Base-by-base conservation (phyloP, 2,329 filamentous ascomycete species). In the Ophiocordyceps camponoti-floridani region DNA sequence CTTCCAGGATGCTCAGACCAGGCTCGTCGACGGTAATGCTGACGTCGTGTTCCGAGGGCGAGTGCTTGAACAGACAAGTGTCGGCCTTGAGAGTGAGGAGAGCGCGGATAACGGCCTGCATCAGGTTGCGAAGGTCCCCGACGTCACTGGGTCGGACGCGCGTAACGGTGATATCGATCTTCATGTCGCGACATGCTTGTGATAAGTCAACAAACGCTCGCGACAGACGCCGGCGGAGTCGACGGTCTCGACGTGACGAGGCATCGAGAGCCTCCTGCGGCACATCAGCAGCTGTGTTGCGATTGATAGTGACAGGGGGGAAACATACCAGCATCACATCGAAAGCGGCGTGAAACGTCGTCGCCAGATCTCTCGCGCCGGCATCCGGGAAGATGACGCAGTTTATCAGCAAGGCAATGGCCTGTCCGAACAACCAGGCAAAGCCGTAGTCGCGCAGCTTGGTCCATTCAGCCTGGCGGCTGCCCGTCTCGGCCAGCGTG, bases 371-470 rank as follows among this genome's bases (percentile, higher is more conserved):
- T 41, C 70, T 64, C 11, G 73, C 66, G 4, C 73, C 73, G n/a
- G 70, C 67, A 53, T 76, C 72, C 2, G 74, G 73, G 47, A 66
- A 66, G 4, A 77, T 50, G 10, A 62, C 43, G 37, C 65, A 54
- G 50, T 70, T 73, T 23, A 74, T 58, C 14, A 66, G 43, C 31
- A 77, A 56, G 43, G 67, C 65, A 44, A 77, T 64, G 1, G 62
- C 70, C 52, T 77, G 71, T 0, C 74, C 74, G 8, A 74, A 47
- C 2, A 69, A 54, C 71, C 72, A 78, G 2, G 74, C 70, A 30
- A 77, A 61, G 2, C 65, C 72, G 52, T 73, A 77, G 41, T 62
- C 59, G 47, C 67, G 64, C 3, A 75, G 51, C 50, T 72, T 74
- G 23, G 49, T 46, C 72, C 73, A 77, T 6, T 61, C 55, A 5